Evolutionary conservation across 768 basidiomycete species (phyloP), one percentile per base, ranked within the genome.

Genomic region (Amanita inopinata): DNA sequence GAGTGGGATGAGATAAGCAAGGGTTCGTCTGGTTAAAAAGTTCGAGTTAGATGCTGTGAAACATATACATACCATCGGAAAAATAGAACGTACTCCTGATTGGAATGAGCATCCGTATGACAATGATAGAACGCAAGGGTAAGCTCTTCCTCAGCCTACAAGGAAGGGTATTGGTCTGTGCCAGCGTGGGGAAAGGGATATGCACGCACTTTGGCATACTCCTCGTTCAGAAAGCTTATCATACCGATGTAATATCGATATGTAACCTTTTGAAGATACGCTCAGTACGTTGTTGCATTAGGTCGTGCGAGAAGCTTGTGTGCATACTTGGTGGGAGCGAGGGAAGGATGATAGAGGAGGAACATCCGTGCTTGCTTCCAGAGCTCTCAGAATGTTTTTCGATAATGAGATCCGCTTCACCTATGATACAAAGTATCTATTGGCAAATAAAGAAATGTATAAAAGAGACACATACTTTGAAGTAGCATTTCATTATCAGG

Each of bases 191-290:
- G 24, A 18, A 31, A 9, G 6, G 18, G 35, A 33, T 9, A 40
- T n/a, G 27, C n/a, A 49, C 58, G 23, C 36, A 83, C 89, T 66
- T 90, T 90, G 28, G 66, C 69, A 55, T 89, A 93, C 37, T 94
- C 85, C 58, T 97, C 96, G 53, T 88, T 88, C 47, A 97, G 61
- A 63, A 98, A 97, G 55, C 79, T 83, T 47, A 98, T 70, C 80
- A 97, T 88, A 49, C 94, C 96, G 36, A 96, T 63, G 57, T 97
- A 97, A 67, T 94, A 99, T 47, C 80, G 72, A 63, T 86, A 96
- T 17, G 93, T 93, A 38, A 96, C 90, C 85, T 91, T 64, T 9
- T 32, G 22, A 39, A 41, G 7, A 19, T 43, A 18, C 4, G 12
- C 17, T 32, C 12, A 28, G 31, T 3, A 12, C 18, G 24, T 18